phyloP scores from a whole-genome alignment of 441 rosid genomes.

The Syzygium malaccense region DNA sequence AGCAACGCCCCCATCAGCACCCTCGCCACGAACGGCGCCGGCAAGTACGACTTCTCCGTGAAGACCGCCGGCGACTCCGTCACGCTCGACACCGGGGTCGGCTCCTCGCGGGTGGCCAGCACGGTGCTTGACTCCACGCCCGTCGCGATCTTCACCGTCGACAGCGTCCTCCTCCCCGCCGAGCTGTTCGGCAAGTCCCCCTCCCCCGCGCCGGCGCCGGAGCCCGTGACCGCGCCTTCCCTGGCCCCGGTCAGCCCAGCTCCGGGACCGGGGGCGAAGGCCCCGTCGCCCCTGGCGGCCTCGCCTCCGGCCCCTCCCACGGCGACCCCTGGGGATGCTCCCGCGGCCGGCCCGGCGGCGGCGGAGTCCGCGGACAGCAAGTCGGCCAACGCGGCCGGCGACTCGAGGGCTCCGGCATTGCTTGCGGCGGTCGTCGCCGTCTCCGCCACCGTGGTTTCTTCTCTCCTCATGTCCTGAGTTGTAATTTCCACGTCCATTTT shows the following conservation, averaged over 20 bases:
- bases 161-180: slow-evolving; percentile 55
- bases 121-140: slow-evolving; percentile 67
- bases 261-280: slow-evolving; percentile 42
- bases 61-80: slow-evolving; percentile 64
- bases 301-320: slow-evolving; percentile 84
- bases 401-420: slow-evolving; percentile 31
- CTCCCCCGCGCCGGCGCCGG: slow-evolving; percentile 64
- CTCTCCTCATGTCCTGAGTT: slow-evolving; percentile 29
- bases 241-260: slow-evolving; percentile 42
- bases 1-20: slow-evolving; percentile 48
- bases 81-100: slow-evolving; percentile 66
- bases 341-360: slow-evolving; percentile 41
- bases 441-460: slow-evolving; percentile 25
- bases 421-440: slow-evolving; percentile 11
- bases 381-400: slow-evolving; percentile 29
- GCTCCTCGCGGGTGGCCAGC: slow-evolving; percentile 64
- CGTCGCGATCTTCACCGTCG: slow-evolving; percentile 62
- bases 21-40: slow-evolving; percentile 64
- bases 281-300: slow-evolving; percentile 56
- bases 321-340: slow-evolving; percentile 54
- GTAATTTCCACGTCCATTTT: slow-evolving; percentile 22
- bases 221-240: slow-evolving; percentile 35
- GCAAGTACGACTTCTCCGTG: slow-evolving; percentile 56
- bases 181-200: slow-evolving; percentile 65
- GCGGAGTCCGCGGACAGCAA: slow-evolving; percentile 36